Evolutionary conservation across 306 rosid genomes (phyloP).

Genomic region (Styphnolobium japonicum): DNA sequence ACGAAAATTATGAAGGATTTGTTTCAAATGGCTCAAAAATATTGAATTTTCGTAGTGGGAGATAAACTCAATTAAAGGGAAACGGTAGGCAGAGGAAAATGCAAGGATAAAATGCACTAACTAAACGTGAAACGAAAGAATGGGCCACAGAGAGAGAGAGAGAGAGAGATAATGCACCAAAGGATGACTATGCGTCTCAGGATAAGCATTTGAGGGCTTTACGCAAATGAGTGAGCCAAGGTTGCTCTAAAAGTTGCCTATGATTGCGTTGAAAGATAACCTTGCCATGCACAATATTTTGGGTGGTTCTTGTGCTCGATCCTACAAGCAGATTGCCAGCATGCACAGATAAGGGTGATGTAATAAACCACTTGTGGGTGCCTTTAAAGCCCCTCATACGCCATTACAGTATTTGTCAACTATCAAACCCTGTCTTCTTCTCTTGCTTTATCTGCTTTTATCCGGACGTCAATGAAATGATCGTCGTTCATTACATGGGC

Average conservation of each 20-base stretch:
- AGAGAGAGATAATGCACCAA: constrained; percentile 13
- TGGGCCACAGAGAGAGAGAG: constrained; percentile 32
- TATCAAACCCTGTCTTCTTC: constrained; percentile 26
- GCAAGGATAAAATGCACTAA: constrained; percentile 32
- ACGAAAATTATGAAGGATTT: constrained; percentile 18
- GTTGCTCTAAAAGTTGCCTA: constrained; percentile 28
- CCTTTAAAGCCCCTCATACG: constrained; percentile 16
- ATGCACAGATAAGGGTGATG: constrained; percentile 45
- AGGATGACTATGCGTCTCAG: constrained; percentile 15
- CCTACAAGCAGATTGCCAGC: constrained; percentile 17
- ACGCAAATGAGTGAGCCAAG: constrained; percentile 43
- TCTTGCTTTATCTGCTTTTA: constrained; percentile 10
- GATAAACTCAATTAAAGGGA: constrained; percentile 36
- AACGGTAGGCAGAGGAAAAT: constrained; percentile 28
- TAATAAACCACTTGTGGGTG: constrained; percentile 37
- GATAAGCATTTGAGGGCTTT: constrained; percentile 47
- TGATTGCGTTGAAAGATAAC: constrained; percentile 40
- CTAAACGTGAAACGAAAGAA: constrained; percentile 36
- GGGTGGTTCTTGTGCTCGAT: constrained; percentile 24
- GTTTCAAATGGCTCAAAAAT: constrained; percentile 25
- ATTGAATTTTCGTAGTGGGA: neutral
- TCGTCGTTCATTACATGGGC: constrained; percentile 4
- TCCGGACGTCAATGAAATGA: constrained; percentile 2
- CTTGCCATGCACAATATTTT: constrained; percentile 41
- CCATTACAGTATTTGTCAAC: constrained; percentile 30